phyloP scores from a whole-genome alignment of 306 rosid species.

The Corylus avellana region DNA sequence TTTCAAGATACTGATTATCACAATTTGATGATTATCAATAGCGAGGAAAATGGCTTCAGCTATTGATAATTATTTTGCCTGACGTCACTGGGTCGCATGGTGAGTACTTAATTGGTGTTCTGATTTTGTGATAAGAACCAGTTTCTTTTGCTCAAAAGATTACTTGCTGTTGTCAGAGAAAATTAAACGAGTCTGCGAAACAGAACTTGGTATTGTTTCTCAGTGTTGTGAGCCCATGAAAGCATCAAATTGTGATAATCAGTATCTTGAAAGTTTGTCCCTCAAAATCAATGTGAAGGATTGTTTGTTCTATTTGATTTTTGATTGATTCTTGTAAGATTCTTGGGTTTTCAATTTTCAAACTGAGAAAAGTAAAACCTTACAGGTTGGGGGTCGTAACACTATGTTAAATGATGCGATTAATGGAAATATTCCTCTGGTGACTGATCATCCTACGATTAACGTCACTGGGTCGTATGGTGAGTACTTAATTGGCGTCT shows the following conservation, averaged over 20 bases:
- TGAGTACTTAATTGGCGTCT: too few species aligned
- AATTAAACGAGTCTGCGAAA: constrained; percentile 77
- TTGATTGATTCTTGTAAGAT: neutral
- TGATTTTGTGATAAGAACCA: neutral
- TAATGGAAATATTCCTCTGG: constrained; percentile 39
- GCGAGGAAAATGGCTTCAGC: constrained; percentile 34
- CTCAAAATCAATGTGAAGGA: constrained; percentile 90
- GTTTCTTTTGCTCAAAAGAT: neutral
- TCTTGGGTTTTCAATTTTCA: neutral
- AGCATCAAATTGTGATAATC: constrained; percentile 28
- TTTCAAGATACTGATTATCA: constrained; percentile 64
- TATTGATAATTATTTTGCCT: constrained; percentile 72
- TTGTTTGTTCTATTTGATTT: constrained; percentile 9
- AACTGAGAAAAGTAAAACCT: neutral
- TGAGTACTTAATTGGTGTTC: constrained; percentile 25
- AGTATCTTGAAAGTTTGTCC: constrained; percentile 74
- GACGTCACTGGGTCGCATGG: constrained; percentile 63
- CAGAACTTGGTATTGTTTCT: constrained; percentile 78
- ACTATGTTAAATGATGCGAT: constrained; percentile 60
- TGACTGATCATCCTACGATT: constrained; percentile 57
- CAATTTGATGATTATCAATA: constrained; percentile 27
- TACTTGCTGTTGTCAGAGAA: constrained; percentile 37
- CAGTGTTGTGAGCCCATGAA: constrained; percentile 68
- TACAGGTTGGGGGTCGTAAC: constrained; percentile 77
- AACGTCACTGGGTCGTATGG: too few species aligned